Percentiles rank a stretch among this genome's conserved stretches.
Conservation (phyloP, 805 yeast species). For the Schwanniomyces yamadae region DNA sequence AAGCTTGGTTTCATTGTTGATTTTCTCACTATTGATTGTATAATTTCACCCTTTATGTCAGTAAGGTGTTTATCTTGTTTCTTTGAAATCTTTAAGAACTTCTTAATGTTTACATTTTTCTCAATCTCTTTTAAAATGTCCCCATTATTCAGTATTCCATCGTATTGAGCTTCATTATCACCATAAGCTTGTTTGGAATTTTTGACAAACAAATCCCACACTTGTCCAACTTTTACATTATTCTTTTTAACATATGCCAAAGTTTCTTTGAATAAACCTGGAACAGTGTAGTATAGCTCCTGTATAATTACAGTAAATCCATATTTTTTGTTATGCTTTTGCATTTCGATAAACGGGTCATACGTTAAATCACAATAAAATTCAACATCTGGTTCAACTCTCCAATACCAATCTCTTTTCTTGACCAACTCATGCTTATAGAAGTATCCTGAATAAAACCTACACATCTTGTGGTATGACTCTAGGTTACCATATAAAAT, state of each 20-base stretch:
- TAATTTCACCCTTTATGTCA: slow-evolving; percentile 24
- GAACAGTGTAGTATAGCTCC: slow-evolving; percentile 80
- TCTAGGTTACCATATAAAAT: slow-evolving; percentile 81
- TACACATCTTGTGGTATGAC: slow-evolving; percentile 91
- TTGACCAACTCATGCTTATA: slow-evolving; percentile 73
- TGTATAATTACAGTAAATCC: slow-evolving; percentile 81
- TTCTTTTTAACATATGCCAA: slow-evolving; percentile 53
- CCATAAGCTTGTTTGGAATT: slow-evolving; percentile 26
- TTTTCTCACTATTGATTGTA: slow-evolving; percentile 38
- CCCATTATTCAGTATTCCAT: slow-evolving; percentile 13
- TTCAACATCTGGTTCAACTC: slow-evolving; percentile 91
- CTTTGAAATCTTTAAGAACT: slow-evolving; percentile 17
- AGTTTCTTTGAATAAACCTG: slow-evolving; percentile 75
- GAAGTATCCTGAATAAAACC: slow-evolving; percentile 84
- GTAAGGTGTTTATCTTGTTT: slow-evolving; percentile 24
- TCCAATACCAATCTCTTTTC: slow-evolving; percentile 88
- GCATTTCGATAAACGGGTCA: slow-evolving; percentile 88
- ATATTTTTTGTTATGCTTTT: slow-evolving; percentile 62
- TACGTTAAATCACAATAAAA: slow-evolving; percentile 89
- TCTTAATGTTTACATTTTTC: slow-evolving; percentile 22
- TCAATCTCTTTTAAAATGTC: slow-evolving; percentile 27
- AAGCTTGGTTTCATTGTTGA: slow-evolving; percentile 29
- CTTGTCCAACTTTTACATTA: slow-evolving; percentile 48
- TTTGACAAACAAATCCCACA: slow-evolving; percentile 68
- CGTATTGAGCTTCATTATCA: slow-evolving; percentile 19